A percentile compares a stretch with the other conserved stretches of the same genome.
Evolutionary conservation across 2,329 filamentous ascomycete species (phyloP).

Genomic region (Alternaria solani): DNA sequence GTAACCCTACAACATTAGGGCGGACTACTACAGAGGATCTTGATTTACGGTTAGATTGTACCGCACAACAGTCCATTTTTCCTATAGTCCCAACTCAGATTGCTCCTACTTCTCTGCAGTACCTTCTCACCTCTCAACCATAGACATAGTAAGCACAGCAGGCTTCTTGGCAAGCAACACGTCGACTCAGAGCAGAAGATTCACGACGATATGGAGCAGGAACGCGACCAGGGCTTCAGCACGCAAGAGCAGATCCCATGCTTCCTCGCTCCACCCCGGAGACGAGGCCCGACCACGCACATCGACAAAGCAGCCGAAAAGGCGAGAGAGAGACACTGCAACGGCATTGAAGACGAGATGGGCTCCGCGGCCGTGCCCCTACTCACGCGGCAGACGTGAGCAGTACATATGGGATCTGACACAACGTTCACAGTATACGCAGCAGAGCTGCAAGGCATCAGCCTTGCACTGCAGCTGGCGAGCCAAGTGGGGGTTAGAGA

Average conservation of each 20-base stretch:
- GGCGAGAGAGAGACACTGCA: constrained; percentile 23
- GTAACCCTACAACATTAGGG: too few species aligned
- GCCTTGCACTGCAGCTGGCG: constrained; percentile 2
- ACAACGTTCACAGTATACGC: constrained; percentile 22
- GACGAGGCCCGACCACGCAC: constrained; percentile 16
- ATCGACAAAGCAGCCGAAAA: constrained; percentile 21
- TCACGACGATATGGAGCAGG: constrained; percentile 13
- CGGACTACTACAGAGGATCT: too few species aligned
- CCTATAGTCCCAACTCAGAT: too few species aligned
- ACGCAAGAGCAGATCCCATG: constrained; percentile 23
- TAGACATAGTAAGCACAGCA: too few species aligned
- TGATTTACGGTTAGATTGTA: too few species aligned
- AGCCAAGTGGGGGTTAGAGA: constrained; percentile 7
- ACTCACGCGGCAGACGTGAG: constrained; percentile 16
- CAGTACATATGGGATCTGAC: constrained; percentile 18
- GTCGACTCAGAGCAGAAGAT: constrained; percentile 16
- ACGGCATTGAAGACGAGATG: constrained; percentile 25
- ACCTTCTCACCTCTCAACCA: too few species aligned
- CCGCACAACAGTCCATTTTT: too few species aligned
- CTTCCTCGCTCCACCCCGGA: constrained; percentile 22
- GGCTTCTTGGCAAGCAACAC: too few species aligned
- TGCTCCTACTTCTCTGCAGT: too few species aligned
- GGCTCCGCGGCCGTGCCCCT: constrained; percentile 22
- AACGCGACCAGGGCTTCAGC: constrained; percentile 4
- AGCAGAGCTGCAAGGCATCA: constrained; percentile 24